A percentile compares a stretch with the other conserved stretches of the same genome.
phyloP scores from a whole-genome alignment of 495 filamentous ascomycete species.

The Neurospora sublineolata region DNA sequence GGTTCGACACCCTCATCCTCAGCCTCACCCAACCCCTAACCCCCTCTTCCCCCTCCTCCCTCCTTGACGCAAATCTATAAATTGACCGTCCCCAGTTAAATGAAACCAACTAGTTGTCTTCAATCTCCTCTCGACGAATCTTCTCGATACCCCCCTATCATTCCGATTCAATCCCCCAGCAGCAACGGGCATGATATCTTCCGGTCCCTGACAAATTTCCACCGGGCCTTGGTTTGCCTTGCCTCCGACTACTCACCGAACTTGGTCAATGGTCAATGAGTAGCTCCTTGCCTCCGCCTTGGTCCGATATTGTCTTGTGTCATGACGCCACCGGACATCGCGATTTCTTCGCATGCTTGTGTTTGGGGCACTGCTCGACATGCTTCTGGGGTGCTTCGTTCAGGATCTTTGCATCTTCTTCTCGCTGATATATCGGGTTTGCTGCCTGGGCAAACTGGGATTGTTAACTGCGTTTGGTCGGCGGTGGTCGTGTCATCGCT shows the following conservation, averaged over 20 bases:
- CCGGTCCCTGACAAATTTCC: neutral
- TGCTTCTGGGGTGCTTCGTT: neutral
- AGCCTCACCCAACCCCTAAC: neutral
- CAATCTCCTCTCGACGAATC: neutral
- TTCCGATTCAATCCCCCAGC: neutral
- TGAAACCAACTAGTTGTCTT: neutral
- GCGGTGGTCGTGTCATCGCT: neutral
- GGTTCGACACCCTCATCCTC: neutral
- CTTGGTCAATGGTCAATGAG: neutral
- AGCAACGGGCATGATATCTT: neutral
- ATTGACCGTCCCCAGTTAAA: too few relatives aligned
- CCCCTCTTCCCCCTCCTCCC: neutral
- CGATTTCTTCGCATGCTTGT: neutral
- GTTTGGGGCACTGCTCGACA: neutral
- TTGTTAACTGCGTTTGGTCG: neutral
- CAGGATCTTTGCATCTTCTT: neutral
- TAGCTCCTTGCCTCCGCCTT: neutral
- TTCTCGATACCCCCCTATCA: neutral
- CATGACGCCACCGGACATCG: neutral
- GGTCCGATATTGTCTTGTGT: neutral
- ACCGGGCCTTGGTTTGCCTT: neutral
- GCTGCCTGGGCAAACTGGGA: neutral
- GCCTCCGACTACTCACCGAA: neutral
- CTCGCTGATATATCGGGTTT: neutral
- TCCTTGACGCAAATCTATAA: neutral